Base-by-base conservation (phyloP, 768 basidiomycete species). In the Suillus paluster region DNA sequence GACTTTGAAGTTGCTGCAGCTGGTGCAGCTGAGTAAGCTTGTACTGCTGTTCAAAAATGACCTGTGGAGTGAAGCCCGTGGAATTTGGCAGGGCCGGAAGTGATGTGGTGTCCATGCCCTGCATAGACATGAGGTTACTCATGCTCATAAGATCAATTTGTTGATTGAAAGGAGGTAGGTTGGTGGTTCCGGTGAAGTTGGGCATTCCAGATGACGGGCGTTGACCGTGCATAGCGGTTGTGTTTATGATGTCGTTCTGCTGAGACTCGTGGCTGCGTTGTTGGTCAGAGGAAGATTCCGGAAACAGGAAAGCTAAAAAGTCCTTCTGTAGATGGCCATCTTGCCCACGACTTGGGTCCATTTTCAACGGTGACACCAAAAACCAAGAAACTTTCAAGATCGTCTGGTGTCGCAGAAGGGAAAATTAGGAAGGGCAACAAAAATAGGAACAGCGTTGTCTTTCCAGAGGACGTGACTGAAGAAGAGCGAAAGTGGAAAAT, bases 21-120 rank as follows among this genome's bases (percentile, higher is more conserved):
- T 90, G 87, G 64, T 90, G 92, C 4, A 94, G 79, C 72, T 91
- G 90, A 2, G 84, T 83, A 49, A 94, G 80, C 72, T 89, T 90
- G 77, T 91, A 84, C 72, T 93, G 91, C 67, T 92, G 90, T 69
- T 91, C 89, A 45, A 89, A 74, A 41, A 90, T 74, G 63, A 85
- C 71, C 50, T 87, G 83, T 7, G 84, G 79, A 39, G 77, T 80
- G 62, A 71, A 64, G 2, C 69, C 49, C 1, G 75, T 53, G 8
- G 67, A 61, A 55, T 73, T 61, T 19, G 73, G 60, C 15, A 67
- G 55, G 0, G 63, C 15, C 0, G 67, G 10, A 15, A 63, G 30
- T 2, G 62, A 8, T 1, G 71, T 14, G 38, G 10, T 27, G 48
- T 81, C 83, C 33, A 81, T 67, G 45, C 74, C 79, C 62, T 82